Percentiles rank a stretch among this genome's conserved stretches.
Conservation (phyloP, 306 rosid species). For the Lupinus albus region DNA sequence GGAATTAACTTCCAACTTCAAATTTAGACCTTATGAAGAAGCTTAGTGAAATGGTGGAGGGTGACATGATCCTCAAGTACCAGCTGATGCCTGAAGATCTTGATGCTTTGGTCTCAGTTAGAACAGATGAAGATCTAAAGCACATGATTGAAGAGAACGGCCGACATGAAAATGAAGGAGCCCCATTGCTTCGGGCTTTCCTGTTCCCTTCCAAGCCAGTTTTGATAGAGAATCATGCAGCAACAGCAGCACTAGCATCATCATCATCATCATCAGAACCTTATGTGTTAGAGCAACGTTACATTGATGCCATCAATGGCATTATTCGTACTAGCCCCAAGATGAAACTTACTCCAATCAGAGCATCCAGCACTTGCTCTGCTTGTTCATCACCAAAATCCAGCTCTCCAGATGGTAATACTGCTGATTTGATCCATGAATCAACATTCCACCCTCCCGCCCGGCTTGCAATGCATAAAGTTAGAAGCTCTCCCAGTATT, state of each 20-base stretch:
- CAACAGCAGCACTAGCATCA: neutral
- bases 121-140: constrained; percentile 68
- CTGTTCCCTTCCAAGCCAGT: constrained; percentile 55
- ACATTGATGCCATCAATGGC: constrained; percentile 77
- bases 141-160: constrained; percentile 78
- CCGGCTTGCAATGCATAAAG: constrained; percentile 50
- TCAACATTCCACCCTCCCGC: constrained; percentile 14
- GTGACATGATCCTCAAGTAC: constrained; percentile 72
- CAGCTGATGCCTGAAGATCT: constrained; percentile 66
- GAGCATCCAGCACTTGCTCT: constrained; percentile 41
- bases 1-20: too few relatives aligned
- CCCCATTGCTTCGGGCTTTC: constrained; percentile 63
- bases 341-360: constrained; percentile 11
- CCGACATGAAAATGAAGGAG: constrained; percentile 50
- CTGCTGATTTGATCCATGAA: constrained; percentile 34
- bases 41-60: constrained; percentile 51
- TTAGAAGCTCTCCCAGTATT: constrained; percentile 69
- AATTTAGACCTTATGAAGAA: constrained; percentile 67
- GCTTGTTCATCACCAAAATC: constrained; percentile 72
- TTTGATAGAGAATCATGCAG: constrained; percentile 42
- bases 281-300: constrained; percentile 62
- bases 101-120: constrained; percentile 65
- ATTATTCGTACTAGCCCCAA: constrained; percentile 39
- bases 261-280: constrained; percentile 39
- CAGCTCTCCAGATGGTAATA: constrained; percentile 61